Conservation (phyloP, 1,284 basidiomycete species). For the Microbotryum intermedium region DNA sequence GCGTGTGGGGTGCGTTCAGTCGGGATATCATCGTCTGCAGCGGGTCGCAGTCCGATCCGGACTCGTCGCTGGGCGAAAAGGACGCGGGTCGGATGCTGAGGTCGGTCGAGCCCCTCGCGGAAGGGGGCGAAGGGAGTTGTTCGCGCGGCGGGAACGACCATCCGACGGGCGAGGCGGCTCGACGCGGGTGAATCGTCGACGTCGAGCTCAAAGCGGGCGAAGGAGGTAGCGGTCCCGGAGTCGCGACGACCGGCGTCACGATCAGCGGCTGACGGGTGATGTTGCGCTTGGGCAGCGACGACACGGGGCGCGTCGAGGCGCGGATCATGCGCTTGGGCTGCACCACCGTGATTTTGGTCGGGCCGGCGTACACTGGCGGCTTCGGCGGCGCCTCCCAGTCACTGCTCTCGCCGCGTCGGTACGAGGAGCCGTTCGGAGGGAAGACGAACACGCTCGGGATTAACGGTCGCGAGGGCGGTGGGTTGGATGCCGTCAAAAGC, state of each 20-base stretch:
- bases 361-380: slow-evolving; percentile 1
- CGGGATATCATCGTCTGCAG: slow-evolving; percentile 20
- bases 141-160: not conserved
- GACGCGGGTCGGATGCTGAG: not conserved
- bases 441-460: not conserved
- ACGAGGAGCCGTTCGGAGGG: not conserved
- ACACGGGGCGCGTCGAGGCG: slow-evolving; percentile 12
- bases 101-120: slow-evolving; percentile 4
- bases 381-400: not conserved
- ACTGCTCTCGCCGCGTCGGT: not conserved
- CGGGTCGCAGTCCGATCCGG: slow-evolving; percentile 21
- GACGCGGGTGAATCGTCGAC: slow-evolving; percentile 3
- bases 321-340: slow-evolving; percentile 20
- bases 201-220: not conserved
- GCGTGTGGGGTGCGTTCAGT: slow-evolving; percentile 24
- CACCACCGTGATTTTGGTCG: slow-evolving; percentile 17
- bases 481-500: no score
- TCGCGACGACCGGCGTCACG: not conserved
- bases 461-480: no score
- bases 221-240: not conserved
- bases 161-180: not conserved
- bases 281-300: slow-evolving; percentile 4
- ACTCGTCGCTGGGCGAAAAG: not conserved
- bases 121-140: slow-evolving; percentile 8
- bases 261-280: not conserved